Conservation (phyloP, 495 filamentous ascomycete genomes). For the Neurospora pannonica region DNA sequence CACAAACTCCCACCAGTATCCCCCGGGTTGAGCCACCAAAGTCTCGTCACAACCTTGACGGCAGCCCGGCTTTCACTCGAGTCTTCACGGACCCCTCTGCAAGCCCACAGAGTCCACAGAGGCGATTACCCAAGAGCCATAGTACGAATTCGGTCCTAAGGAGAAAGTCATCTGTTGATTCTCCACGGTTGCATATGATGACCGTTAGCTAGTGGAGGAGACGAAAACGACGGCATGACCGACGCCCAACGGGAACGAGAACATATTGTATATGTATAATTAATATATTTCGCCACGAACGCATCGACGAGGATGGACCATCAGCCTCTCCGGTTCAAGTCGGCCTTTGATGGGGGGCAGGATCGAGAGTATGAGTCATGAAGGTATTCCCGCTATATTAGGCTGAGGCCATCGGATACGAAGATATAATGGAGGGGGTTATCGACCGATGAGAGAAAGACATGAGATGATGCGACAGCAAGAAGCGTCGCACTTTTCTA, state of each 20-base stretch:
- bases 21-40: constrained; percentile 25
- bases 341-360: neutral
- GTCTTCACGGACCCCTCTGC: constrained; percentile 49
- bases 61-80: constrained; percentile 52
- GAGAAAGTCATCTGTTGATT: constrained; percentile 33
- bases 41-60: constrained; percentile 31
- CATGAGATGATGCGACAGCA: neutral
- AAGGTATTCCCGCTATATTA: neutral
- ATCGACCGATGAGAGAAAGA: neutral
- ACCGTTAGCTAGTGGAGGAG: constrained; percentile 42
- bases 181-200: constrained; percentile 59
- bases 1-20: constrained; percentile 49
- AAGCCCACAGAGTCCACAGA: constrained; percentile 28
- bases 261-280: constrained; percentile 15
- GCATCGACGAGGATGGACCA: neutral
- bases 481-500: neutral
- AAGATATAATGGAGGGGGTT: neutral
- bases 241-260: neutral
- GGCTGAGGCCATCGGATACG: neutral
- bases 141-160: constrained; percentile 42
- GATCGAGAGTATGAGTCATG: neutral
- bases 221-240: neutral
- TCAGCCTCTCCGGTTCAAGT: neutral
- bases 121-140: constrained; percentile 38
- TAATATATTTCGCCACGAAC: constrained; percentile 1